Evolutionary conservation across 768 basidiomycete genomes (phyloP), one percentile per base, ranked within the genome.

Genomic region (Kwoniella pini): DNA sequence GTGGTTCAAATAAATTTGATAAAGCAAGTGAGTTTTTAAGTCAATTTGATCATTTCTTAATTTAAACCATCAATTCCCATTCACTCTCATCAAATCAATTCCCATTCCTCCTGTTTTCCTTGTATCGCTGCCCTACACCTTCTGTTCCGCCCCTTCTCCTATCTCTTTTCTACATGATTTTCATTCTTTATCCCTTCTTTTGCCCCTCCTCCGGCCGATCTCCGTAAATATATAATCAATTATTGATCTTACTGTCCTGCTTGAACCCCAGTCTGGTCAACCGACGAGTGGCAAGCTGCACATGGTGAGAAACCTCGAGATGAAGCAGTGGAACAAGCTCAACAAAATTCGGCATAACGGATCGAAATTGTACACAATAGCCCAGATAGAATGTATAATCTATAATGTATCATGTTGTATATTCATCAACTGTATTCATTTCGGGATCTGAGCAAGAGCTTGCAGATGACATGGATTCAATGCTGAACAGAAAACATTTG

Each of bases 211-310:
- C n/a, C n/a, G n/a, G n/a, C n/a, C n/a, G n/a, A n/a, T n/a, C n/a
- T n/a, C n/a, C n/a, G n/a, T n/a, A n/a, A n/a, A n/a, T n/a, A n/a
- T 27, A 17, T 28, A 15, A 42, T 45, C 38, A 13, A 30, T 15
- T 3, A 12, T 39, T 31, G 45, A 33, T 22, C 50, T 17, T 26
- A 3, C 10, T 24, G 42, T 62, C 53, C n/a, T 62, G 57, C 6
- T 42, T 60, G 57, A 22, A 40, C 21, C 12, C 40, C 71, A 95
- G 93, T 97, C 66, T 97, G 94, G 94, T 90, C 93, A 74, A 88
- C 89, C 0, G 94, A 97, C 78, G 92, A 96, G 63, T 97, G 93
- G 93, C 80, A 95, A 28, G 81, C 86, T 76, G 82, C 88, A 70
- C 82, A 94, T 76, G 61, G 61, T 19, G 87, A 88, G 2, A 90